These are phyloP conservation scores for Leccinum griseonigrum DNA, from an alignment of 1,284 basidiomycete genomes.

Conservation along the genomic window DNA sequence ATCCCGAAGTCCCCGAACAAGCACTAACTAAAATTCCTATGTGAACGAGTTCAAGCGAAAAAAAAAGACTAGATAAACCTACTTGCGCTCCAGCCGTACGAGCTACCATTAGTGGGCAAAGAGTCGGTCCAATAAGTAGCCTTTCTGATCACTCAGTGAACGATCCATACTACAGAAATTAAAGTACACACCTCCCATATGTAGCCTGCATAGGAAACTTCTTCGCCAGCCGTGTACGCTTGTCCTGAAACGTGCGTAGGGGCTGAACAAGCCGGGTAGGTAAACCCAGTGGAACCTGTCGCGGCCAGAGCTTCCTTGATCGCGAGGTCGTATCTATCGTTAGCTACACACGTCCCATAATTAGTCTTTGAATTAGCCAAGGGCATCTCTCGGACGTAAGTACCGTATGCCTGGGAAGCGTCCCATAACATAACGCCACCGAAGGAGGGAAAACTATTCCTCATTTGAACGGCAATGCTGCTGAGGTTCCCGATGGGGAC, in stretches of 20 bases:
- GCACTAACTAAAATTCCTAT: conserved; percentile 46
- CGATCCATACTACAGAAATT: neutral
- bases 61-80: conserved; percentile 23
- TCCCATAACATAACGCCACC: conserved; percentile 77
- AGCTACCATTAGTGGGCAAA: conserved; percentile 47
- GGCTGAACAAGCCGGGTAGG: conserved; percentile 59
- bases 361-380: conserved; percentile 1
- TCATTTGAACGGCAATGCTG: conserved; percentile 51
- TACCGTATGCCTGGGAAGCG: conserved; percentile 65
- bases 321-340: conserved; percentile 55
- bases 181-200: conserved; percentile 54
- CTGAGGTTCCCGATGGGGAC: conserved; percentile 46
- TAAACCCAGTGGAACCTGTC: conserved; percentile 65
- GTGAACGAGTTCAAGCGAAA: neutral
- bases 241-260: conserved; percentile 49
- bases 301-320: conserved; percentile 60
- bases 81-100: conserved; percentile 66
- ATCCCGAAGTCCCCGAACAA: conserved; percentile 30
- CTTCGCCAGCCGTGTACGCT: conserved; percentile 48
- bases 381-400: conserved; percentile 15
- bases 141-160: conserved; percentile 29
- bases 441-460: conserved; percentile 64
- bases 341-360: conserved; percentile 38
- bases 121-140: conserved; percentile 58
- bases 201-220: conserved; percentile 59